Evolutionary conservation across 1,139 yeast genomes (phyloP).

Genomic region (Pichia sp.): DNA sequence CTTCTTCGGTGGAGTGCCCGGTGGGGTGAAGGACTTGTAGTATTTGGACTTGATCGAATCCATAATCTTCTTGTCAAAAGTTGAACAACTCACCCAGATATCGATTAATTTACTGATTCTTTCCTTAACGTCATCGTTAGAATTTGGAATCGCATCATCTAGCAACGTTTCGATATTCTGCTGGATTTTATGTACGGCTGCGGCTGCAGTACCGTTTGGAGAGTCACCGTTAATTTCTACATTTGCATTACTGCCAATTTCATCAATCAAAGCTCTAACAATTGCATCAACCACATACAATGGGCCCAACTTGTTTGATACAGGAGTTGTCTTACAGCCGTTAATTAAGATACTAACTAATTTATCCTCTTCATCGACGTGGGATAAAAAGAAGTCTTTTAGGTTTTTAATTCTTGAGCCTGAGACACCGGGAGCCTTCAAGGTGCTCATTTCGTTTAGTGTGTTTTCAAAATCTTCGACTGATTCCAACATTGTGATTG

Average conservation of each 20-base stretch:
- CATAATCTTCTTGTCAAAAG: conserved; percentile 60
- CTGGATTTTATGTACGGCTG: conserved; percentile 62
- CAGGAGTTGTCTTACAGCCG: conserved; percentile 70
- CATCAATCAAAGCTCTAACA: conserved; percentile 80
- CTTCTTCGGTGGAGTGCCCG: conserved; percentile 43
- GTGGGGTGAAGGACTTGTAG: conserved; percentile 57
- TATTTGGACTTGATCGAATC: conserved; percentile 54
- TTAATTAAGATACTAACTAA: conserved; percentile 57
- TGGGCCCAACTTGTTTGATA: conserved; percentile 83
- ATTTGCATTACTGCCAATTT: conserved; percentile 33
- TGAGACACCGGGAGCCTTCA: conserved; percentile 91
- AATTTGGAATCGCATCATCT: conserved; percentile 54
- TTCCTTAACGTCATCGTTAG: conserved; percentile 50
- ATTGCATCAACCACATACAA: conserved; percentile 89
- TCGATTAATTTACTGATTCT: conserved; percentile 81
- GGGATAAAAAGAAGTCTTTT: conserved; percentile 70
- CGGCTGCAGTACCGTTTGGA: conserved; percentile 68
- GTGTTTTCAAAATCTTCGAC: conserved; percentile 64
- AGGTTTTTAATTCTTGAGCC: conserved; percentile 89
- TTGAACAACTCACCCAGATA: conserved; percentile 86
- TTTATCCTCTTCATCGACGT: conserved; percentile 56
- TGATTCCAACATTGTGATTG: conserved; percentile 18
- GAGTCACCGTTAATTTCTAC: conserved; percentile 40
- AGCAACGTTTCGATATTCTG: conserved; percentile 54
- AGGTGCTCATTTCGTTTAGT: conserved; percentile 65